phyloP scores from a whole-genome alignment of 148 eudicot genomes.

The Bassia scoparia region DNA sequence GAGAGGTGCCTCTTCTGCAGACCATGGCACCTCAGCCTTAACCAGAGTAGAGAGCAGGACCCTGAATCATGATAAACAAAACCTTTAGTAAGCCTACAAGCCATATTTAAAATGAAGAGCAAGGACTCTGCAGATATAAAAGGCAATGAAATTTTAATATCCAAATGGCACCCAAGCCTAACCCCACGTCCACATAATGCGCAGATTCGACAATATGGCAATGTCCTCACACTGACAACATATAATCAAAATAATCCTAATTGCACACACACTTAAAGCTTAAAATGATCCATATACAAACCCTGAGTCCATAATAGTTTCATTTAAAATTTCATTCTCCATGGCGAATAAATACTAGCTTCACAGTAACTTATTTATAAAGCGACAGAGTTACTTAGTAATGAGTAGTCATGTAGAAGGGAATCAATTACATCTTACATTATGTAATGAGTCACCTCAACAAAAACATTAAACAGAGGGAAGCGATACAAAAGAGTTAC shows the following conservation, averaged over 20 bases:
- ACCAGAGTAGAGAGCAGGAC: slow-evolving; percentile 65
- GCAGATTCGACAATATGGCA: no score
- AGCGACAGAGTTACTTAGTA: neutral
- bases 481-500: slow-evolving; percentile 24
- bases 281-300: no score
- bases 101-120: neutral
- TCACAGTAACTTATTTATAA: no score
- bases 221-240: no score
- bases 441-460: no score
- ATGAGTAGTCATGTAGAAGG: neutral
- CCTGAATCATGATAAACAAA: slow-evolving; percentile 40
- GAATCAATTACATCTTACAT: neutral
- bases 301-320: no score
- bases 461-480: neutral
- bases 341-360: no score
- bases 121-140: neutral
- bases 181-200: no score
- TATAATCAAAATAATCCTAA: no score
- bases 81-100: slow-evolving; percentile 1
- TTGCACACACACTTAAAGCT: no score
- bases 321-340: no score
- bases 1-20: slow-evolving; percentile 70
- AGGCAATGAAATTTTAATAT: no score
- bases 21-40: slow-evolving; percentile 97
- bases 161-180: neutral